Base-by-base conservation (phyloP, 257 asterid genomes). In the Primulina eburnea region DNA sequence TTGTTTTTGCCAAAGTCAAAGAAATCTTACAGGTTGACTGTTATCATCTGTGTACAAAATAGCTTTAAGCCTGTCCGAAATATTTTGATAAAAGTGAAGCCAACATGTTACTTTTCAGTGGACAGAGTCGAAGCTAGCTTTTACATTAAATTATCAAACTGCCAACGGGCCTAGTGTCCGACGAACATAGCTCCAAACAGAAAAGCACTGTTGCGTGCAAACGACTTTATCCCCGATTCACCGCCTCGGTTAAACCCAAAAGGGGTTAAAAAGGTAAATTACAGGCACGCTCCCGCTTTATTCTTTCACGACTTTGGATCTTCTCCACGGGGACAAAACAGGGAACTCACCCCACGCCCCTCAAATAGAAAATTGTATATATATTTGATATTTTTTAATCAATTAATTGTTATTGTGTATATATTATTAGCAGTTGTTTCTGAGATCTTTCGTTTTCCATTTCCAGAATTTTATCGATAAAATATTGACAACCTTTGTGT, bases 391-490 rank as follows among this genome's bases (percentile, higher is more conserved):
- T 35, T 35, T 35, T 6, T 38, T 38, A 8, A 38, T 38, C 7
- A 38, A 5, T 38, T 38, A 38, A 38, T 38, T 5, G 4, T 53
- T 62, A 50, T 34, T 50, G 71, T 65, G 59, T 35, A 14, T 34
- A 9, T 35, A 18, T 26, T 57, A 52, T 57, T 33, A 66, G n/a
- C 32, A 28, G n/a, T 14, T 14, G n/a, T 11, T 43, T 43, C 53
- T 69, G 70, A 33, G 81, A 78, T 79, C 81, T 76, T 76, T 78
- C 82, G 38, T 75, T 78, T 73, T 71, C 67, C 61, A 9, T 59
- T 75, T 68, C 64, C 17, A 26, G 75, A 72, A 64, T 63, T 43
- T 79, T 65, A 66, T 68, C 56, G 56, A 34, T 30, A 20, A 28
- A 30, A 57, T 52, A 71, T 56, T 20, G 58, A 16, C 71, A 66